These are phyloP conservation scores for Barnettozyma sp. DNA, from an alignment of 805 yeast species.

Conservation along the genomic window DNA sequence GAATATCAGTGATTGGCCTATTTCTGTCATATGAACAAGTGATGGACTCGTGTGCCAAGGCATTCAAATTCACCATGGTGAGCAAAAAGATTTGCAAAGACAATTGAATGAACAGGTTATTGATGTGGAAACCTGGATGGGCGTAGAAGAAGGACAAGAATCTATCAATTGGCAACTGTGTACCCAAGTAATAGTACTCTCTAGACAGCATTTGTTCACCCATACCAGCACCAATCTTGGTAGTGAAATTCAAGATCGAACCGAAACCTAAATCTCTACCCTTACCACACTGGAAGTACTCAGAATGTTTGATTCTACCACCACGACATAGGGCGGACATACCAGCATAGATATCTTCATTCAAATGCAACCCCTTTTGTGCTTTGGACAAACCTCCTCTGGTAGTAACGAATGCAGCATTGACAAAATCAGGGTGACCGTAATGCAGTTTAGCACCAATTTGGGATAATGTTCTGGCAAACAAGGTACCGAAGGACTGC, in stretches of 20 bases:
- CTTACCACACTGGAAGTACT: slow-evolving; percentile 84
- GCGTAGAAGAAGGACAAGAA: slow-evolving; percentile 80
- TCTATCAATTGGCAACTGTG: slow-evolving; percentile 74
- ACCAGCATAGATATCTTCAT: slow-evolving; percentile 87
- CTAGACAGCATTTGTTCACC: slow-evolving; percentile 84
- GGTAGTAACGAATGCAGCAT: slow-evolving; percentile 69
- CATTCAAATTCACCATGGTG: slow-evolving; percentile 61
- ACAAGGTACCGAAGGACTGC: slow-evolving; percentile 81
- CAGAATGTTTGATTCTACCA: slow-evolving; percentile 84
- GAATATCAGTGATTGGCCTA: slow-evolving; percentile 60
- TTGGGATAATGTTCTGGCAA: slow-evolving; percentile 77
- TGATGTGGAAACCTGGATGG: slow-evolving; percentile 82
- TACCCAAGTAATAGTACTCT: slow-evolving; percentile 76
- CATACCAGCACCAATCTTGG: slow-evolving; percentile 91
- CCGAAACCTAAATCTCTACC: slow-evolving; percentile 88
- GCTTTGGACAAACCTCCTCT: slow-evolving; percentile 88
- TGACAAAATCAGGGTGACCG: slow-evolving; percentile 85
- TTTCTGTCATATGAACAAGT: slow-evolving; percentile 60
- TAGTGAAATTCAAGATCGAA: slow-evolving; percentile 76
- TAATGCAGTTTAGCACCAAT: slow-evolving; percentile 83
- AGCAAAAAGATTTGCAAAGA: slow-evolving; percentile 68
- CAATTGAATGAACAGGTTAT: slow-evolving; percentile 69
- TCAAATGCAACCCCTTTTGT: slow-evolving; percentile 77
- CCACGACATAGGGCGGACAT: slow-evolving; percentile 79
- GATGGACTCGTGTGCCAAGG: slow-evolving; percentile 67